Percentiles rank a stretch among this genome's conserved stretches.
Evolutionary conservation across 345 rosid genomes (phyloP).

Genomic region (Rhodomyrtus tomentosa): DNA sequence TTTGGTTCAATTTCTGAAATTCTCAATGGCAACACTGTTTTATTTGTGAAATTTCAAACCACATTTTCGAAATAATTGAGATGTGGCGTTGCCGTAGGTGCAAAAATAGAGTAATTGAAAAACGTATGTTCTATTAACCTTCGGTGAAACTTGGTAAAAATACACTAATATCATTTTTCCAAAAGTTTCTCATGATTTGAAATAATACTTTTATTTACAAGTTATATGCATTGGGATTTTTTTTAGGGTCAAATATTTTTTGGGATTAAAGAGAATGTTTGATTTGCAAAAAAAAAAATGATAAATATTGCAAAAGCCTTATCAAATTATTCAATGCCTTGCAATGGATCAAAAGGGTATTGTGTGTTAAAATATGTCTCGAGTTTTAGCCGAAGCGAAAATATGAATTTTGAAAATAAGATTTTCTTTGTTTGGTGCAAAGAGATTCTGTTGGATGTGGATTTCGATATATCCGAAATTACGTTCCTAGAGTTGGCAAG

Average conservation of each 20-base stretch:
- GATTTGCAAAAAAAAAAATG: not conserved
- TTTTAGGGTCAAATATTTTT: not conserved
- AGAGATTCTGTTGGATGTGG: too few species aligned
- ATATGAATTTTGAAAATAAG: too few species aligned
- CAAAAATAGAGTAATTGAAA: not conserved
- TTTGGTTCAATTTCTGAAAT: not conserved
- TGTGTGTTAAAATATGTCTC: too few species aligned
- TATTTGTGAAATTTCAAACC: too few species aligned
- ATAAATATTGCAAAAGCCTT: not conserved
- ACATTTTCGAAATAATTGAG: too few species aligned
- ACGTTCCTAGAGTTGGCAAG: too few species aligned
- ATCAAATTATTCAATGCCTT: not conserved
- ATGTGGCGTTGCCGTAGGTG: rapidly evolving
- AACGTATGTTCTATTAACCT: not conserved
- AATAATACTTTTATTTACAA: not conserved
- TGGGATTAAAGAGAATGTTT: not conserved
- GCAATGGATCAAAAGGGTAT: too few species aligned
- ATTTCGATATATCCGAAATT: too few species aligned
- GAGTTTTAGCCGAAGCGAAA: too few species aligned
- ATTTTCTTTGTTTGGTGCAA: too few species aligned
- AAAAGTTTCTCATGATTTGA: not conserved
- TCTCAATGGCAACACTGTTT: too few species aligned
- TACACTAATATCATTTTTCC: not conserved
- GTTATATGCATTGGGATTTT: not conserved
- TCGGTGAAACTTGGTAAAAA: not conserved